These are phyloP conservation scores for Postia placenta DNA, from an alignment of 768 basidiomycete genomes.

Conservation along the genomic window DNA sequence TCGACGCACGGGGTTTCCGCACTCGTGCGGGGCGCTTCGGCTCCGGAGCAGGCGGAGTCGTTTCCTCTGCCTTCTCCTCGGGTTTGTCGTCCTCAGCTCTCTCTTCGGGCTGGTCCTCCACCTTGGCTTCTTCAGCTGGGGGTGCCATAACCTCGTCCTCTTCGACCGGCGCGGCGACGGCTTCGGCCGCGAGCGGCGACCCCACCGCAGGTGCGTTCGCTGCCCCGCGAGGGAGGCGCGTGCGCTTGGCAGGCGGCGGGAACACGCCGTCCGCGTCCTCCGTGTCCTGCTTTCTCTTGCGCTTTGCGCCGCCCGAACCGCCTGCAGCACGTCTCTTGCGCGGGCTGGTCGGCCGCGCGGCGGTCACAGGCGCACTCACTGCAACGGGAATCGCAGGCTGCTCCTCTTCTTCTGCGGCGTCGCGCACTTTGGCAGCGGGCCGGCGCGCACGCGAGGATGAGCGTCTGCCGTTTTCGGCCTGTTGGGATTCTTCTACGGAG, in stretches of 20 bases:
- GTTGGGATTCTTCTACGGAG: constrained; percentile 14
- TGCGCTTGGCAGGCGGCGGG: constrained; percentile 53
- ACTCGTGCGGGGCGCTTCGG: constrained; percentile 42
- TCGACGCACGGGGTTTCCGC: constrained; percentile 29
- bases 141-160: no score
- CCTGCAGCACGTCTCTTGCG: constrained; percentile 41
- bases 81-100: constrained; percentile 18
- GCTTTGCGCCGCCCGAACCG: constrained; percentile 37
- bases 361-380: constrained; percentile 13
- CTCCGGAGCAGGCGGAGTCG: constrained; percentile 24
- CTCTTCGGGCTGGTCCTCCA: constrained; percentile 9
- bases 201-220: constrained; percentile 18
- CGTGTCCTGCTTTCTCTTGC: constrained; percentile 53
- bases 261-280: constrained; percentile 66
- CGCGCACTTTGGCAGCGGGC: constrained; percentile 44
- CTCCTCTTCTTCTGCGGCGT: constrained; percentile 27
- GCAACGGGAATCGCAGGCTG: constrained; percentile 12
- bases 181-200: constrained; percentile 23
- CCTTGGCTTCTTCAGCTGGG: constrained; percentile 18
- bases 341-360: constrained; percentile 33
- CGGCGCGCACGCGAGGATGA: constrained; percentile 41
- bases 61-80: constrained; percentile 32
- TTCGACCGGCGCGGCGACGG: constrained; percentile 34
- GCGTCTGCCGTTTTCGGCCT: constrained; percentile 38
- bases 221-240: constrained; percentile 45